Base-by-base conservation (phyloP, 2,329 filamentous ascomycete genomes). In the Chaetothyriales sp. region DNA sequence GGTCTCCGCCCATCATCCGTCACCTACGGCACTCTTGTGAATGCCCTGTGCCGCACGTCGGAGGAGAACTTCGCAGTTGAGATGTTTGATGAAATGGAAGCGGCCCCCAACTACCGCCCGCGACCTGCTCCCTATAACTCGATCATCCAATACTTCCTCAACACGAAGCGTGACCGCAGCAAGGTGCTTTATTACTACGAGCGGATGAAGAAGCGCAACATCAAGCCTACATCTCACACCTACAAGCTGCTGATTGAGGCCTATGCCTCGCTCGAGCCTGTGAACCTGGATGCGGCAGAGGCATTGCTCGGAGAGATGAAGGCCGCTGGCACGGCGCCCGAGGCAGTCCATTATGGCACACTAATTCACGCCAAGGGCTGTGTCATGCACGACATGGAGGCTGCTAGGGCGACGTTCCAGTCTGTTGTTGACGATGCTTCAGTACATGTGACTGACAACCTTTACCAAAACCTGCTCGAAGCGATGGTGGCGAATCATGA, bases 111-210 rank as follows among this genome's bases (percentile, higher is more conserved):
- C 73, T 98, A 98, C 78, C 96, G 95, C 74, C 87, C 92, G 43
- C 84, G 92, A 8, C 89, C 92, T 22, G 92, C 92, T 20, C 92
- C 92, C 0, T 98, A 98, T 76, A 95, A 98, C 74, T 94, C 87
- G 69, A 85, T 98, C 81, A 98, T 98, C 80, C 92, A 98, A 66
- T 96, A 95, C 72, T 98, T 96, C 78, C 75, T 96, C 59, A 94
- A 86, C 51, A 96, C 90, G 50, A 96, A 96, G 78, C 86, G 88
- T 49, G 90, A 98, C 67, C 90, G 92, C 70, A 72, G 76, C 66
- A 96, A 96, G 79, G 90, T 95, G 4, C 76, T 98, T 20, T 77
- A 82, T 28, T 98, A 96, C 75, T 96, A 94, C 65, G 83, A 94
- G 68, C 86, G 90, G 55, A 96, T 98, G 92, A 80, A 83, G 65